Percentiles rank a stretch among this genome's conserved stretches.
Evolutionary conservation across 1,139 yeast genomes (phyloP).

Genomic region (Debaryomyces nepalensis): DNA sequence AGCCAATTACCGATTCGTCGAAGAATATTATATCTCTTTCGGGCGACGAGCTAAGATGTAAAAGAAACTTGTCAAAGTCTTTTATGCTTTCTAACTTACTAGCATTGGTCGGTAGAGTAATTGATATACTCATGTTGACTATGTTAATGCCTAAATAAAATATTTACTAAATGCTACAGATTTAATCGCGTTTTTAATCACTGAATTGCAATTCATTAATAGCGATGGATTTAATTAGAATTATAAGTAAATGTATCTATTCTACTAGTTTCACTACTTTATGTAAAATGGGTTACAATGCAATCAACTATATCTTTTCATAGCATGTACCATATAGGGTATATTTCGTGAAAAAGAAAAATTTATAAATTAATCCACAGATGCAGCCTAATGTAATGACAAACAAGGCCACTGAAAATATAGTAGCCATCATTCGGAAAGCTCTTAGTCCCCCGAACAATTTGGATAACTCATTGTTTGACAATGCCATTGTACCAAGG

Average conservation of each 20-base stretch:
- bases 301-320: background rate
- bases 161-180: no score
- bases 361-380: conserved; percentile 30
- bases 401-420: conserved; percentile 56
- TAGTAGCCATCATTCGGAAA: conserved; percentile 63
- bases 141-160: background rate
- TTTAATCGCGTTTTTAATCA: conserved; percentile 2
- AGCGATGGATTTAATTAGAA: no score
- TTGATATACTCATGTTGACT: conserved; percentile 16
- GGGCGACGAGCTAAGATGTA: conserved; percentile 3
- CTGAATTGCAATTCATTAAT: no score
- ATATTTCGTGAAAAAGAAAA: background rate
- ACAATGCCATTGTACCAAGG: conserved; percentile 77
- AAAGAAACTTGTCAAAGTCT: conserved; percentile 13
- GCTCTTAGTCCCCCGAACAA: conserved; percentile 51
- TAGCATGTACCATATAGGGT: conserved; percentile 9
- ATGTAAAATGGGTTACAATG: no score
- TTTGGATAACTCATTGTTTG: conserved; percentile 55
- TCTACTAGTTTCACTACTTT: no score
- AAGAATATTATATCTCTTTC: conserved; percentile 30
- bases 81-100: conserved; percentile 9
- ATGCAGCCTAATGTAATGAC: conserved; percentile 37
- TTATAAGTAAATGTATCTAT: no score
- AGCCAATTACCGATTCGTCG: conserved; percentile 46
- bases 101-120: conserved; percentile 14